Percentiles rank a stretch among this genome's conserved stretches.
phyloP scores from a whole-genome alignment of 2,329 filamentous ascomycete species.

The Rasamsonia emersonii region DNA sequence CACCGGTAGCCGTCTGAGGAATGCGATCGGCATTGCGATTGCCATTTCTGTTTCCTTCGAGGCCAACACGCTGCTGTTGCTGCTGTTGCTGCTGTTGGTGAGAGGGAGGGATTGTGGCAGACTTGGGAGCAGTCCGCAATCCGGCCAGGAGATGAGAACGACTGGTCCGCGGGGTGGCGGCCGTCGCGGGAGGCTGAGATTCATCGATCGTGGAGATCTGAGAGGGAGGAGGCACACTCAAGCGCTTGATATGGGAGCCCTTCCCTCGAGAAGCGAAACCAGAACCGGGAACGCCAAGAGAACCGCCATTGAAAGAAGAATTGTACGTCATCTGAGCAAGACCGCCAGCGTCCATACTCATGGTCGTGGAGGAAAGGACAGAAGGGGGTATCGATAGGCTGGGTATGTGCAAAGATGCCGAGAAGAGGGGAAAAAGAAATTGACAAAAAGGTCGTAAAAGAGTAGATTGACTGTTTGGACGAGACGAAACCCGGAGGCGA shows the following conservation, averaged over 20 bases:
- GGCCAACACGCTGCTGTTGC: slow-evolving; percentile 37
- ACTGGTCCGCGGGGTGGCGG: slow-evolving; percentile 81
- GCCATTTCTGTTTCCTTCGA: slow-evolving; percentile 42
- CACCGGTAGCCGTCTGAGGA: slow-evolving; percentile 52
- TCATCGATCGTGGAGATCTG: slow-evolving; percentile 61
- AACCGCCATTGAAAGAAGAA: slow-evolving; percentile 58
- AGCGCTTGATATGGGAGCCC: slow-evolving; percentile 79
- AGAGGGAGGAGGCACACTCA: slow-evolving; percentile 65
- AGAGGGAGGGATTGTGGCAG: slow-evolving; percentile 60
- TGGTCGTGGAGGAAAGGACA: slow-evolving; percentile 17
- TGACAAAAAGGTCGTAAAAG: slow-evolving; percentile 12
- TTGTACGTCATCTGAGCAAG: slow-evolving; percentile 98
- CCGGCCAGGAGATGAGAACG: slow-evolving; percentile 91
- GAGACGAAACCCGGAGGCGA: not conserved
- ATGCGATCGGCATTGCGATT: slow-evolving; percentile 37
- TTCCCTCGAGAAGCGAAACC: slow-evolving; percentile 81
- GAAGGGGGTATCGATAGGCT: slow-evolving; percentile 17
- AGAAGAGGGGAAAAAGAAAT: slow-evolving; percentile 5
- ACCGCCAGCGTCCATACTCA: slow-evolving; percentile 84
- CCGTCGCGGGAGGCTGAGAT: slow-evolving; percentile 55
- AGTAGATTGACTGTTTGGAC: not conserved
- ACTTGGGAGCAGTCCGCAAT: slow-evolving; percentile 88
- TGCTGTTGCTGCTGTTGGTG: slow-evolving; percentile 51
- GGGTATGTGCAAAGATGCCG: slow-evolving; percentile 11
- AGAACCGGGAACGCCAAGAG: slow-evolving; percentile 65